Percentiles rank a stretch among this genome's conserved stretches.
Conservation (phyloP, 208 protist genomes). For the Porcisia hertigi region DNA sequence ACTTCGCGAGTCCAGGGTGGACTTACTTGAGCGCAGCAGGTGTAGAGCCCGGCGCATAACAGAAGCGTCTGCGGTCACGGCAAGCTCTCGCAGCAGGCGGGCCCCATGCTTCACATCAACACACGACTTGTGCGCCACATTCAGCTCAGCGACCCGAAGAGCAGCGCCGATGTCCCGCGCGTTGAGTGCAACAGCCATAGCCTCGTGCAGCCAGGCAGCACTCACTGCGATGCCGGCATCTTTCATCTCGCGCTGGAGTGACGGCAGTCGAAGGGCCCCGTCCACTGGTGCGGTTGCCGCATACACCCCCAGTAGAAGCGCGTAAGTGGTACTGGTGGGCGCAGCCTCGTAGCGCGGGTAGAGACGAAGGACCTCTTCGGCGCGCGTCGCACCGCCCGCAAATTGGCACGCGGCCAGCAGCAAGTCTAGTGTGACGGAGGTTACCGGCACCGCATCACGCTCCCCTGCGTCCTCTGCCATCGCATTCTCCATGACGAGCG, state of each 20-base stretch:
- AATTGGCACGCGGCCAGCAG: conserved; percentile 68
- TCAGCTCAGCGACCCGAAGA: conserved; percentile 45
- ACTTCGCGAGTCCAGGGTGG: conserved; percentile 50
- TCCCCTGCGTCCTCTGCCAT: conserved; percentile 29
- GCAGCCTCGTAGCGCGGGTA: conserved; percentile 35
- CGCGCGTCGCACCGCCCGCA: conserved; percentile 33
- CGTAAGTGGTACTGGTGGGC: conserved; percentile 44
- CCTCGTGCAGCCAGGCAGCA: conserved; percentile 42
- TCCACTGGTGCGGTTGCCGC: conserved; percentile 10
- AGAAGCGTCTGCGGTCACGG: conserved; percentile 39
- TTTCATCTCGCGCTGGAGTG: conserved; percentile 22
- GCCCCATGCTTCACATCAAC: conserved; percentile 60
- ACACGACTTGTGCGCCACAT: conserved; percentile 25
- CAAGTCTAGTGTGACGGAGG: conserved; percentile 57
- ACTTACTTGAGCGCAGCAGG: conserved; percentile 46
- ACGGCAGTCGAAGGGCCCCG: conserved; percentile 19
- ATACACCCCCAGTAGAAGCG: conserved; percentile 48
- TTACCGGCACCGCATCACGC: conserved; percentile 26
- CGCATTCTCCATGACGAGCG: conserved; percentile 18
- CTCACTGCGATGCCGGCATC: conserved; percentile 35
- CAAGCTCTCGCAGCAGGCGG: conserved; percentile 48
- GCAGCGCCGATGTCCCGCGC: conserved; percentile 53
- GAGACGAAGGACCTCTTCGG: conserved; percentile 43
- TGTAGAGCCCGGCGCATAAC: conserved; percentile 41
- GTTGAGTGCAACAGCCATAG: conserved; percentile 55